Evolutionary conservation across 345 rosid genomes (phyloP), one percentile per base, ranked within the genome.

Genomic region (Linum lewisii): DNA sequence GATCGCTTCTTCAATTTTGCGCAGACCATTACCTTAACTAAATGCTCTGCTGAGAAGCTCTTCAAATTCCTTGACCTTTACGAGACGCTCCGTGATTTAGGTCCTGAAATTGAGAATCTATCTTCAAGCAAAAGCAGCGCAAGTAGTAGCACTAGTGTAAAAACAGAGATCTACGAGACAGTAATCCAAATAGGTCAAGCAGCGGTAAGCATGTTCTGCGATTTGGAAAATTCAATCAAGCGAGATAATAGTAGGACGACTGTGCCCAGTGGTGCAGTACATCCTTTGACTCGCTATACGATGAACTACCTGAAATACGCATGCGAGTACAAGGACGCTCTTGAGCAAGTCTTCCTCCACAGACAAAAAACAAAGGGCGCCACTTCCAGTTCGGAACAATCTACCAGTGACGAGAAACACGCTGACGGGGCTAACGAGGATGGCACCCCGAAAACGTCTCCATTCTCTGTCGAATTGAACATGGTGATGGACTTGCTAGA

Each of bases 251-350:
- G 72, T 22, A 57, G 44, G 50, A 62, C 59, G 34, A 63, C 72
- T 0, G 72, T 62, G 0, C 72, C 72, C 5, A 68, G 72, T 23
- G 72, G 72, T 2, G 66, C 63, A 20, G 72, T 68, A 19, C 72
- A 68, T 20, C 72, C 72, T 1, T 42, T 68, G 34, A 68, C 72
- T 7, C 67, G 72, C n/a, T 68, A 68, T 58, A 68, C 72, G 15
- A 68, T 68, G 72, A 68, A 68, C 52, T 68, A 68, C 29, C 53
- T 68, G 5, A 62, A 62, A 49, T 68, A 68, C 36, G 63, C 67
- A 10, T 68, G 72, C 5, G 72, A 68, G 44, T 68, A 68, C 37
- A 37, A 44, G 14, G 38, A 51, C 47, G 57, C 72, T 19, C 51
- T 68, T 23, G 72, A 68, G 6, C 58, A 68, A 32, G 72, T 63